Evolutionary conservation across 2,329 filamentous ascomycete genomes (phyloP), one percentile per base, ranked within the genome.

Genomic region (Dactylellina sp.): DNA sequence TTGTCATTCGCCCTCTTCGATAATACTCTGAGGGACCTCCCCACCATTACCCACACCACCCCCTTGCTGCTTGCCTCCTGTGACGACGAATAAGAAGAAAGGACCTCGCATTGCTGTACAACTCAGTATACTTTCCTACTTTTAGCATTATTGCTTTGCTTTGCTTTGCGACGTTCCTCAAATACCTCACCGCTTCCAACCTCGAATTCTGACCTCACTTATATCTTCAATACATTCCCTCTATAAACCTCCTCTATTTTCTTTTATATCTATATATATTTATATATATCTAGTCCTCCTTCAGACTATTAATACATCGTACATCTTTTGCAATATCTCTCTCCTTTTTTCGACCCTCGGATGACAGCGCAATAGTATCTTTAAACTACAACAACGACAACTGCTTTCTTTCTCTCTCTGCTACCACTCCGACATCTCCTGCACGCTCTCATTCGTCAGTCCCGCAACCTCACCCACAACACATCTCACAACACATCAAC

Each of bases 71-170:
- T 53, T 70, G 64, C 39, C 40, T 42, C 61, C 59, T 62, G 70
- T 65, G 70, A 74, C 70, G 70, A 74, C 70, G 70, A 74, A 74
- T 74, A 74, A 74, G 61, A 74, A 55, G 47, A 64, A 65, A 49
- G 55, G 61, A 32, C 70, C 40, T 66, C 70, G 70, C 70, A 74
- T 74, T 74, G 70, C 61, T 74, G 70, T 74, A 74, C 70, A 74
- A 74, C 70, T 74, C 70, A 52, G 50, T 55, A 32, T 60, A 62
- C 61, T 65, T 66, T 65, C 70, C 70, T 65, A 66, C 70, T 65
- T 74, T 56, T 66, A 65, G 70, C 40, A 63, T 60, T 66, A 59
- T 50, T 32, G n/a, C n/a, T 6, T 57, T 52, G 44, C 20, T 68
- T 56, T 57, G 50, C 66, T 63, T 60, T 71, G 70, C 70, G 70